A percentile compares a stretch with the other conserved stretches of the same genome.
phyloP scores from a whole-genome alignment of 305 asterid species.

The Fraxinus floribunda region DNA sequence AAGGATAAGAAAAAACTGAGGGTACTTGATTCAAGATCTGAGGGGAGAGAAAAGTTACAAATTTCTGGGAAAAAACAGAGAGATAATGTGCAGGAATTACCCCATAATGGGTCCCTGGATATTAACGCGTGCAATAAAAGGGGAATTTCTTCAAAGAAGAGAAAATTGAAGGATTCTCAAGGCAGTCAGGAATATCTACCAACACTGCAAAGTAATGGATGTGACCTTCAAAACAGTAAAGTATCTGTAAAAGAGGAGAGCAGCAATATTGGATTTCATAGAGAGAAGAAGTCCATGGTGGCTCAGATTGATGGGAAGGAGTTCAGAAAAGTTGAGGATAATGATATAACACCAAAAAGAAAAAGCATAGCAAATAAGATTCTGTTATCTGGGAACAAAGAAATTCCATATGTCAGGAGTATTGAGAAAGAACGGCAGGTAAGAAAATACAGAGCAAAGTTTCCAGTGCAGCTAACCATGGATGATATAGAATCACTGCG shows the following conservation, averaged over 20 bases:
- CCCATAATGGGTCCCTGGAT: constrained; percentile 32
- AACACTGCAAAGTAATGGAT: constrained; percentile 33
- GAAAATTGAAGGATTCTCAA: constrained; percentile 49
- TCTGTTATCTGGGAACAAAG: constrained; percentile 38
- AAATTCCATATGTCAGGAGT: constrained; percentile 28
- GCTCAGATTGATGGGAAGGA: constrained; percentile 51
- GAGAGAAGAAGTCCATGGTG: constrained; percentile 48
- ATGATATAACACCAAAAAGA: constrained; percentile 34
- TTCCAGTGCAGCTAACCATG: constrained; percentile 36
- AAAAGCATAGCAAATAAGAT: constrained; percentile 32
- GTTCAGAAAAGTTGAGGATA: constrained; percentile 34
- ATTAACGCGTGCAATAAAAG: constrained; percentile 27
- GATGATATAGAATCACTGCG: constrained; percentile 60
- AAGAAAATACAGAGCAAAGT: constrained; percentile 40
- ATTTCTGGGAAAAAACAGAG: constrained; percentile 39
- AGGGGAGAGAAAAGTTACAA: constrained; percentile 36
- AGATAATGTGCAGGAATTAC: constrained; percentile 38
- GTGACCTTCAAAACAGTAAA: constrained; percentile 38
- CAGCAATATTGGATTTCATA: constrained; percentile 47
- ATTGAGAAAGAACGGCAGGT: constrained; percentile 42
- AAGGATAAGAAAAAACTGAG: constrained; percentile 41
- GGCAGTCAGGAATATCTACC: constrained; percentile 33
- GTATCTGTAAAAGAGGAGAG: constrained; percentile 39
- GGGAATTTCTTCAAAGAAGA: constrained; percentile 48
- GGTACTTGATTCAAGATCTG: constrained; percentile 36